Percentiles rank a stretch among this genome's conserved stretches.
Evolutionary conservation across 306 rosid species (phyloP).

Genomic region (Cyamopsis tetragonoloba): DNA sequence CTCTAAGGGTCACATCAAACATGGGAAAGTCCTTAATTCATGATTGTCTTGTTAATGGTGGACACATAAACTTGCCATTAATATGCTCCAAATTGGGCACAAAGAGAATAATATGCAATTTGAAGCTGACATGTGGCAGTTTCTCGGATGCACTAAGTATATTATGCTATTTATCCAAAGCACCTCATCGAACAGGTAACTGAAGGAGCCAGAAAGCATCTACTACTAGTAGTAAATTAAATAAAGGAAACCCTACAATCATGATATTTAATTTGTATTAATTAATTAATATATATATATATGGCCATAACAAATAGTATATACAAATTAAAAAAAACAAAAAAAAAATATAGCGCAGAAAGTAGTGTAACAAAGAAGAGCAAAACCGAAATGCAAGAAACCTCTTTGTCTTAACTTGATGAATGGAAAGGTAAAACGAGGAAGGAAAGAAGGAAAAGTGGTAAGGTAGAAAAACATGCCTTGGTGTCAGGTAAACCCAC

Average conservation of each 20-base stretch:
- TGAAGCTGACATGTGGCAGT: constrained; percentile 46
- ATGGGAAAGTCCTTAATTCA: constrained; percentile 38
- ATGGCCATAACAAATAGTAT: not conserved
- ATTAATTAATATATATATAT: not conserved
- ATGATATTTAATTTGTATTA: too few relatives aligned
- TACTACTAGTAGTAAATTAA: too few relatives aligned
- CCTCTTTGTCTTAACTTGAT: constrained; percentile 35
- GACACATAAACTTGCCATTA: constrained; percentile 40
- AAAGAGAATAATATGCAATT: constrained; percentile 28
- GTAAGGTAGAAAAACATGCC: constrained; percentile 50
- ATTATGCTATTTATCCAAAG: constrained; percentile 16
- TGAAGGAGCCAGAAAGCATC: constrained; percentile 24
- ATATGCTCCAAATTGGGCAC: constrained; percentile 35
- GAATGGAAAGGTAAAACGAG: constrained; percentile 40
- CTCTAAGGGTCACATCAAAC: constrained; percentile 53
- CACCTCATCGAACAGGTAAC: not conserved
- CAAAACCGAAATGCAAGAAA: constrained; percentile 55
- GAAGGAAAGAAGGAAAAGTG: constrained; percentile 38
- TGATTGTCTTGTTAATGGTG: constrained; percentile 56
- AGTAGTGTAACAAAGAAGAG: constrained; percentile 15
- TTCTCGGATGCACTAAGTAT: constrained; percentile 22
- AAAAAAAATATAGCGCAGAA: too few relatives aligned
- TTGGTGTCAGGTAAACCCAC: constrained; percentile 50
- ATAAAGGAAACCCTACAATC: too few relatives aligned
- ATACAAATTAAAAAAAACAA: not conserved